Evolutionary conservation across 495 filamentous ascomycete species (phyloP).

Genomic region (Aspergillus conjunctus): DNA sequence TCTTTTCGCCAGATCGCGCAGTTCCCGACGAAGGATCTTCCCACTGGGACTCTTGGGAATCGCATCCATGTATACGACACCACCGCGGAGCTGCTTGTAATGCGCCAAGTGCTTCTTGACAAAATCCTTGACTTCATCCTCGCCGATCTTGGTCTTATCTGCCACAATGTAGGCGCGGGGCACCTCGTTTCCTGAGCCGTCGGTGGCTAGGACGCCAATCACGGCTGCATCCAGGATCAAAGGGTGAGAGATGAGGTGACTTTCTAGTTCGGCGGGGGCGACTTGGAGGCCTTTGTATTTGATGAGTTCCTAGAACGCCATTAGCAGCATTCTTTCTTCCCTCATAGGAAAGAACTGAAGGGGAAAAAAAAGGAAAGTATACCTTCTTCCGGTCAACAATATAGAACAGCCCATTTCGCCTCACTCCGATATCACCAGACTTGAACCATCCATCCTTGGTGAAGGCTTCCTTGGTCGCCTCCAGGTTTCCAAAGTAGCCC

Average conservation of each 20-base stretch:
- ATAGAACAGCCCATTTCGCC: conserved; percentile 48
- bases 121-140: conserved; percentile 42
- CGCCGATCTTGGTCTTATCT: conserved; percentile 39
- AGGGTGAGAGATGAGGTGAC: conserved; percentile 59
- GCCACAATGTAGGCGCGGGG: conserved; percentile 74
- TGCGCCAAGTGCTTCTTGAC: conserved; percentile 22
- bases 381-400: conserved; percentile 61
- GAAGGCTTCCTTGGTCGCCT: conserved; percentile 53
- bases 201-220: conserved; percentile 62
- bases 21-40: conserved; percentile 26
- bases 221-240: conserved; percentile 72
- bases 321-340: neutral
- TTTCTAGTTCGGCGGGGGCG: conserved; percentile 74
- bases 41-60: conserved; percentile 27
- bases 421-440: conserved; percentile 60
- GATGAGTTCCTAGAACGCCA: conserved; percentile 61
- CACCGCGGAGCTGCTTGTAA: conserved; percentile 28
- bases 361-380: conserved; percentile 29
- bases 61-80: conserved; percentile 21
- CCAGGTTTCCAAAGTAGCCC: conserved; percentile 53
- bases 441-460: conserved; percentile 60
- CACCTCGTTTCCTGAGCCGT: conserved; percentile 67
- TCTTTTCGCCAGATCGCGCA: conserved; percentile 24
- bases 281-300: conserved; percentile 78
- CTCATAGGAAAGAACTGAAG: neutral